phyloP scores from a whole-genome alignment of 352 stramenopile species.

The Pythium myriotylum region DNA sequence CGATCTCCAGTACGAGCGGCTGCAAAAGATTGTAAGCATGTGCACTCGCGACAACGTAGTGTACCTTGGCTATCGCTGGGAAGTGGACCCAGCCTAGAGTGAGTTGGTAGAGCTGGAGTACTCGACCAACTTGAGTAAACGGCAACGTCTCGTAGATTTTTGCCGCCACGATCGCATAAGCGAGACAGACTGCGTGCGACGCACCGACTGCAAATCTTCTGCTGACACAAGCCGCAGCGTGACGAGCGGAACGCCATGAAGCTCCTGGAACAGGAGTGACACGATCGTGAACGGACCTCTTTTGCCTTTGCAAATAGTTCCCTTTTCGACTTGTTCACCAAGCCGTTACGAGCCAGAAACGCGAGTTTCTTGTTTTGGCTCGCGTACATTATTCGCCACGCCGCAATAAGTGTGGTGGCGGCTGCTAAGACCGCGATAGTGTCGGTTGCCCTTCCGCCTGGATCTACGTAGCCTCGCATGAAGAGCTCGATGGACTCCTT shows the following conservation, averaged over 20 bases:
- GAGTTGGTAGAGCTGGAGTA: constrained; percentile 3
- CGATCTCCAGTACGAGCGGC: neutral
- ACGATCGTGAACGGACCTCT: neutral
- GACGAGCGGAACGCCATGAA: no score
- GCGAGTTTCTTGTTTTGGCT: constrained; percentile 16
- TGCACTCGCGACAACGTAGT: constrained; percentile 1
- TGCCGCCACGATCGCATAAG: no score
- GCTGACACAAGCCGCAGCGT: no score
- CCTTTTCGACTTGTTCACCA: neutral
- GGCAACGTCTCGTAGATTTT: no score
- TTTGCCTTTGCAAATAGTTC: neutral
- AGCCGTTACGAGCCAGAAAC: neutral
- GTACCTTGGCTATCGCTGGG: neutral
- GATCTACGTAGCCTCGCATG: constrained; percentile 47
- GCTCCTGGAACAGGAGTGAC: neutral
- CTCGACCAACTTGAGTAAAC: no score
- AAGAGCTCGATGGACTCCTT: constrained; percentile 46
- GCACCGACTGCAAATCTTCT: no score
- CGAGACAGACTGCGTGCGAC: no score
- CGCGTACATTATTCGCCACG: constrained; percentile 5
- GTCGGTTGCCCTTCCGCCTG: constrained; percentile 20
- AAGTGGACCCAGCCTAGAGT: neutral
- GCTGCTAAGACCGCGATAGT: neutral
- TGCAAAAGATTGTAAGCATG: neutral
- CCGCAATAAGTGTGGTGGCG: constrained; percentile 6